Base-by-base conservation (phyloP, 1,139 yeast species). In the Saccharomyces pastorianus region DNA sequence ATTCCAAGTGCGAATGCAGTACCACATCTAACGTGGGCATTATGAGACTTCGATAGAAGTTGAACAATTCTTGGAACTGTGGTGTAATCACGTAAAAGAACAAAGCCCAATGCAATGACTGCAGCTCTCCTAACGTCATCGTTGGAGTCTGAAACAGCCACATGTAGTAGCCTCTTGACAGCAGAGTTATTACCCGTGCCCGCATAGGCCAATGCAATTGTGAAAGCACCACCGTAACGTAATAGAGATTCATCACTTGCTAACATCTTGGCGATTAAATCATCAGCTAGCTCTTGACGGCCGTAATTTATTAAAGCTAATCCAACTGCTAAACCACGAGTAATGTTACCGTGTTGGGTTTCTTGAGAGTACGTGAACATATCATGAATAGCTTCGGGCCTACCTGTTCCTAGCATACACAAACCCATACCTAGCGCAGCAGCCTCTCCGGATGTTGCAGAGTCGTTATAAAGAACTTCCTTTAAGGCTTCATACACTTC, bases 1-100 rank as follows among this genome's bases (percentile, higher is more conserved):
- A 95, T 88, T 73, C 98, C 99, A 60, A 93, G 79, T 0, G 99
- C 99, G 82, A 93, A 77, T 2, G 98, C 96, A 46, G 98, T 87
- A 74, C 99, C 99, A 69, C 95, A 93, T 72, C 99, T 88, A 31
- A 95, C 99, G 68, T 95, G 98, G 14, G 99, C 96, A 69, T 93
- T 95, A 71, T 93, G 97, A 0, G 96, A 88, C 72, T 91, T 96
- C 0, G 96, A 83, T 64, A 95, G 78, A 59, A 93, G 78, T 70
- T 91, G 96, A 41, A 93, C 97, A 74, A 95, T 87, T 65, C 95
- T 87, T 57, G 99, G 99, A 34, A 95, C 93, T 0, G 96, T 90
- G 31, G 93, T 85, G 69, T 89, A 88, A 71, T 91, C 95, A 67
- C 96, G 86, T 59, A 93, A 79, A 63, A 93, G 78, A 54, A 93